A percentile compares a stretch with the other conserved stretches of the same genome.
Conservation (phyloP, 768 basidiomycete genomes). For the Antrodiella citrinella region DNA sequence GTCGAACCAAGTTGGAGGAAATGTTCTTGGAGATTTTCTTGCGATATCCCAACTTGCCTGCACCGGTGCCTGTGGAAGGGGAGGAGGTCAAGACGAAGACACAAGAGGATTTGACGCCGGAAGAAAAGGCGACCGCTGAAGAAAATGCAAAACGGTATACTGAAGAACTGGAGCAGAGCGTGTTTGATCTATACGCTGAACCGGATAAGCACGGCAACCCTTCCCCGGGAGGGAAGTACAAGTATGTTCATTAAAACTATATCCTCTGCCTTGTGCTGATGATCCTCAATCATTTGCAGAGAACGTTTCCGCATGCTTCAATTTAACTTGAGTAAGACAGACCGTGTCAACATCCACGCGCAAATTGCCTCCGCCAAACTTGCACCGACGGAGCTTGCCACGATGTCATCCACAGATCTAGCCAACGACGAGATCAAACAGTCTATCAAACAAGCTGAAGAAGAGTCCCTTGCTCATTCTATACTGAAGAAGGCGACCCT, state of each 20-base stretch:
- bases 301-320: constrained; percentile 86
- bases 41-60: constrained; percentile 52
- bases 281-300: constrained; percentile 29
- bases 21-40: constrained; percentile 64
- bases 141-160: constrained; percentile 58
- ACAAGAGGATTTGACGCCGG: constrained; percentile 48
- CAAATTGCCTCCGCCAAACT: constrained; percentile 66
- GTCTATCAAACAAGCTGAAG: constrained; percentile 73
- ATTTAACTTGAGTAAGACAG: constrained; percentile 80
- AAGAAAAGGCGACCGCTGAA: constrained; percentile 48
- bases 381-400: constrained; percentile 62
- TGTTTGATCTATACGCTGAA: constrained; percentile 73
- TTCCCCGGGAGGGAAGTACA: constrained; percentile 71
- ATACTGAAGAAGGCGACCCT: constrained; percentile 65
- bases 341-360: constrained; percentile 71
- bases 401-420: constrained; percentile 84
- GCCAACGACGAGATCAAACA: constrained; percentile 82
- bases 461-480: constrained; percentile 78
- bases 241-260: no score
- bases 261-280: constrained; percentile 11
- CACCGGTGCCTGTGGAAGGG: constrained; percentile 18
- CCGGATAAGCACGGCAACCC: constrained; percentile 60
- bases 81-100: constrained; percentile 29
- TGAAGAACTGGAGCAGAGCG: constrained; percentile 61
- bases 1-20: constrained; percentile 66